Conservation (phyloP, 805 yeast genomes). For the Blastobotrys terrestris region DNA sequence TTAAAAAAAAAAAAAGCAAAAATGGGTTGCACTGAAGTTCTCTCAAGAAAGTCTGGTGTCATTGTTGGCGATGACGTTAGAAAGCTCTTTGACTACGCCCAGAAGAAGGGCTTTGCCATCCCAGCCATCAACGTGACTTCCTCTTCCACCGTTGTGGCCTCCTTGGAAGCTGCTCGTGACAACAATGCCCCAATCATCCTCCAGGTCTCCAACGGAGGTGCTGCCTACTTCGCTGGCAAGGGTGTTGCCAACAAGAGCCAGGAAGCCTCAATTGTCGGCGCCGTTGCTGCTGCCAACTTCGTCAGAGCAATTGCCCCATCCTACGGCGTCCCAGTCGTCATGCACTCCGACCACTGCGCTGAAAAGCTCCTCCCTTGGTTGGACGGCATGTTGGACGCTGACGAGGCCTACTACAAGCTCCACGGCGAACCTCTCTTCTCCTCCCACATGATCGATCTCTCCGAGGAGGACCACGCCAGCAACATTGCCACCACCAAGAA, state of each 20-base stretch:
- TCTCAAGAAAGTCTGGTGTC: conserved; percentile 92
- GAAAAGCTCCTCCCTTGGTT: conserved; percentile 96
- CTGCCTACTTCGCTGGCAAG: conserved; percentile 99
- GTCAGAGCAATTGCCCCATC: conserved; percentile 93
- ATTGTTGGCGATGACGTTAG: conserved; percentile 97
- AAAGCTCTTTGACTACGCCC: conserved; percentile 77
- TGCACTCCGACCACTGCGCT: conserved; percentile 99
- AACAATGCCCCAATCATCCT: conserved; percentile 89
- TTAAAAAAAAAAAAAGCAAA: conserved; percentile 1
- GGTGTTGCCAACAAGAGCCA: conserved; percentile 94
- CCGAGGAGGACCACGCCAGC: conserved; percentile 94
- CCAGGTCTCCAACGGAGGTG: conserved; percentile 98
- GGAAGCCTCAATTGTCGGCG: conserved; percentile 88
- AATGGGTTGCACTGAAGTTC: conserved; percentile 46
- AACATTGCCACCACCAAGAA: conserved; percentile 91
- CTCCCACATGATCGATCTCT: conserved; percentile 97
- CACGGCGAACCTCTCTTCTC: conserved; percentile 97
- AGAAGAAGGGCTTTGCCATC: conserved; percentile 87
- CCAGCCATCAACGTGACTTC: conserved; percentile 99
- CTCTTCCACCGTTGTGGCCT: conserved; percentile 94
- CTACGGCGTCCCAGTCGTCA: conserved; percentile 92
- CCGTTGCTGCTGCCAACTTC: conserved; percentile 97
- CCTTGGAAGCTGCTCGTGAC: conserved; percentile 96
- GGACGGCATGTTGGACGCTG: conserved; percentile 96
- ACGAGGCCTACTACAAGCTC: conserved; percentile 79